Evolutionary conservation across 2,329 filamentous ascomycete genomes (phyloP).

Genomic region (Drechmeria coniospora): DNA sequence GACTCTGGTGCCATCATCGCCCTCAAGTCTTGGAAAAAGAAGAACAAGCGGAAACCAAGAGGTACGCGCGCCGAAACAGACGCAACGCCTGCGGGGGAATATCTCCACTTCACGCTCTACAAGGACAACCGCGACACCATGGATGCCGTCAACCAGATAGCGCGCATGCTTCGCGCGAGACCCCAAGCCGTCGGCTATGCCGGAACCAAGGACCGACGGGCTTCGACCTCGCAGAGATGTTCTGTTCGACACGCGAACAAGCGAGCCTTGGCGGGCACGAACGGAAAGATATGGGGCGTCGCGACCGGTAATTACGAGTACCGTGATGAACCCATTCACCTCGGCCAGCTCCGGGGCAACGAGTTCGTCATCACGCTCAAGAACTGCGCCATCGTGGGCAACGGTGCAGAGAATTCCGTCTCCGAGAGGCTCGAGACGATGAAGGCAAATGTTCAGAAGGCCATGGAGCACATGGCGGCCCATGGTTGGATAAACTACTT

Average conservation of each 20-base stretch:
- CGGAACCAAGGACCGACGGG: conserved; percentile 81
- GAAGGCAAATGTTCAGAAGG: conserved; percentile 29
- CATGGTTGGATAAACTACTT: conserved; percentile 96
- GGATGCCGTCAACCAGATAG: conserved; percentile 69
- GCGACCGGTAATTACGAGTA: conserved; percentile 72
- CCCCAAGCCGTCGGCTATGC: conserved; percentile 59
- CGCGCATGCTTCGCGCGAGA: conserved; percentile 58
- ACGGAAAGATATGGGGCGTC: conserved; percentile 45
- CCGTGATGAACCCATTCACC: conserved; percentile 51
- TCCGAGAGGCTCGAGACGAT: conserved; percentile 16
- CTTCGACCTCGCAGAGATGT: conserved; percentile 70
- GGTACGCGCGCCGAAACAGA: conserved; percentile 11
- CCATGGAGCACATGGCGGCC: conserved; percentile 51
- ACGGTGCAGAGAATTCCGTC: conserved; percentile 11
- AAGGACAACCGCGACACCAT: conserved; percentile 97
- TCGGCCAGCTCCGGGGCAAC: conserved; percentile 78
- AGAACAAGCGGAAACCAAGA: conserved; percentile 14
- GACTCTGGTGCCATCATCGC: conserved; percentile 46
- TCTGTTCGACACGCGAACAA: conserved; percentile 40
- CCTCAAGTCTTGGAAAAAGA: conserved; percentile 33
- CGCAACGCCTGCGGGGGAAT: conserved; percentile 44
- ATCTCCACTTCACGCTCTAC: conserved; percentile 81
- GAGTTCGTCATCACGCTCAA: conserved; percentile 87
- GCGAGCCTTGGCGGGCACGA: conserved; percentile 49
- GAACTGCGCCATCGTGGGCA: conserved; percentile 51